Evolutionary conservation across 2,329 filamentous ascomycete genomes (phyloP).

Genomic region (Aspergillus sp.): DNA sequence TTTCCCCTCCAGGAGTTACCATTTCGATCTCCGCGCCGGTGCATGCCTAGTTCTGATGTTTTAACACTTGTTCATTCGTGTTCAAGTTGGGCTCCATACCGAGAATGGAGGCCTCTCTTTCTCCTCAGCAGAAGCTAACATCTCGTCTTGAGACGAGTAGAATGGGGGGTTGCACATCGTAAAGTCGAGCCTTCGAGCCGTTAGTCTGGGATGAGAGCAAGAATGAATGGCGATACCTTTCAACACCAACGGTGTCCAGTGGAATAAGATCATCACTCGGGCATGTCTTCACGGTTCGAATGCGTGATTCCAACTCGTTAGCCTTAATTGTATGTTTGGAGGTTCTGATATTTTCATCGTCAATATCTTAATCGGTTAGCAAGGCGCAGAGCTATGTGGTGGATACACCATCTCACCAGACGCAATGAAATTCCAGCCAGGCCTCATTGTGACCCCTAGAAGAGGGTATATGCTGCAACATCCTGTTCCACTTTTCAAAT

Average conservation of each 20-base stretch:
- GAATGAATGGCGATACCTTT: conserved; percentile 18
- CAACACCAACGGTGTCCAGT: conserved; percentile 47
- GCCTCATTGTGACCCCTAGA: conserved; percentile 68
- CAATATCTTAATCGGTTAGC: conserved; percentile 62
- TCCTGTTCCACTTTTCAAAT: conserved; percentile 67
- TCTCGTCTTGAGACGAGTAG: conserved; percentile 72
- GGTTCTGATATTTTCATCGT: conserved; percentile 65
- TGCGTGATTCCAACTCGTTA: conserved; percentile 66
- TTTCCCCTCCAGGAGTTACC: conserved; percentile 77
- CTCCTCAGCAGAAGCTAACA: conserved; percentile 61
- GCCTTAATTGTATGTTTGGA: conserved; percentile 66
- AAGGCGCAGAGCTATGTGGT: not conserved
- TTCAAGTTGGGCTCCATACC: conserved; percentile 45
- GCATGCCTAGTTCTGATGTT: conserved; percentile 44
- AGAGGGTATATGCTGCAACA: conserved; percentile 90
- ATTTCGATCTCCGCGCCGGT: conserved; percentile 83
- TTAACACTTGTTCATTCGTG: not conserved
- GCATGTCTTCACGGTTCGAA: conserved; percentile 61
- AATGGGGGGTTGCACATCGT: conserved; percentile 95
- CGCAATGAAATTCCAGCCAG: conserved; percentile 69
- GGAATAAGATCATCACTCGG: conserved; percentile 62
- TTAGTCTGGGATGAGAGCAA: conserved; percentile 8
- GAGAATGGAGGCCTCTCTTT: conserved; percentile 71
- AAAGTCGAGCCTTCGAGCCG: conserved; percentile 64
- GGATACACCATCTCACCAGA: conserved; percentile 49